Evolutionary conservation across 2,329 filamentous ascomycete species (phyloP).

Genomic region (Sporothrix sp.): DNA sequence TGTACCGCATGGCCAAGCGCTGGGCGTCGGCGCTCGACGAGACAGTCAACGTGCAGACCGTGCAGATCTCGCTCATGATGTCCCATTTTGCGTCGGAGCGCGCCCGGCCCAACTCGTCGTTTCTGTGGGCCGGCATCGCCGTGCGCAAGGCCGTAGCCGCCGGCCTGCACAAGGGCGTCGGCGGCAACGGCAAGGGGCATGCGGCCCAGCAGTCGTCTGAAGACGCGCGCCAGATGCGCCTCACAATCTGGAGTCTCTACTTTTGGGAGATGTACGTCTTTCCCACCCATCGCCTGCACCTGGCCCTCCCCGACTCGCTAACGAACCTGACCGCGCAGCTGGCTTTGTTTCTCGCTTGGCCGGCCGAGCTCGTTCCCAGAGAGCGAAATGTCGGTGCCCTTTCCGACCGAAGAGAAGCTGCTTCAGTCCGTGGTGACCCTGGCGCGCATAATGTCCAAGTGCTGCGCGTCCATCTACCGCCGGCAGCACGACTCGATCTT

Average conservation of each 20-base stretch:
- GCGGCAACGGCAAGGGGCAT: background rate
- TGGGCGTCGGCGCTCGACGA: slow-evolving; percentile 15
- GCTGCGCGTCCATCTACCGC: slow-evolving; percentile 13
- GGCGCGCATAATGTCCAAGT: slow-evolving; percentile 16
- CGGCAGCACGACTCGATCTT: slow-evolving; percentile 17
- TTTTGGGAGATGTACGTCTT: slow-evolving; percentile 17
- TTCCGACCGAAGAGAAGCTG: slow-evolving; percentile 15
- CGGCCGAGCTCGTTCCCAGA: slow-evolving; percentile 17
- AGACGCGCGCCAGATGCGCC: slow-evolving; percentile 12
- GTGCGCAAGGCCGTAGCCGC: slow-evolving; percentile 17
- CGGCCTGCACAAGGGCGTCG: slow-evolving; percentile 17
- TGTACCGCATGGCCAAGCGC: slow-evolving; percentile 14
- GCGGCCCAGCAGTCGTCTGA: slow-evolving; percentile 8
- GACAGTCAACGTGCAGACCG: slow-evolving; percentile 17
- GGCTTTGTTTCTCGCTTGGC: slow-evolving; percentile 17
- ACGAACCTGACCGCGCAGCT: slow-evolving; percentile 4
- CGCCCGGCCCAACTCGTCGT: slow-evolving; percentile 16
- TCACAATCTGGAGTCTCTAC: slow-evolving; percentile 15
- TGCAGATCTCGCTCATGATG: slow-evolving; percentile 18
- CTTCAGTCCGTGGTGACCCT: slow-evolving; percentile 13
- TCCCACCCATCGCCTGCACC: background rate
- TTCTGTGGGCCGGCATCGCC: slow-evolving; percentile 12
- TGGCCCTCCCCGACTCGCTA: too few relatives aligned
- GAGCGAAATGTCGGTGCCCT: slow-evolving; percentile 16
- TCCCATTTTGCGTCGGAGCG: slow-evolving; percentile 14